These are phyloP conservation scores for Termitomyces sp. DNA, from an alignment of 768 basidiomycete species.

Conservation along the genomic window DNA sequence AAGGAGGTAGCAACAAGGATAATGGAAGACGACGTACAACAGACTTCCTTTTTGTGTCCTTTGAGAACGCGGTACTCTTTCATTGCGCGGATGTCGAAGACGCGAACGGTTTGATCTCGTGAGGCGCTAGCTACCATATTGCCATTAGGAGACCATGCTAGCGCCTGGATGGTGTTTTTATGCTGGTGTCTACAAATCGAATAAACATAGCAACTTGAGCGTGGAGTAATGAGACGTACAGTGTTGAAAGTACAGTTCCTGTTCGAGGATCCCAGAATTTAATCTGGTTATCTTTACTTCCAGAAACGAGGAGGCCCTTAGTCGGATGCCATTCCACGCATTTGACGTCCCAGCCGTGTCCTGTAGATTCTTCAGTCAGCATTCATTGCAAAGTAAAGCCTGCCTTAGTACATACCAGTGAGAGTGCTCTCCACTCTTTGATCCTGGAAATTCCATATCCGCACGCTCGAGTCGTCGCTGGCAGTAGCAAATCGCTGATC, in stretches of 20 bases:
- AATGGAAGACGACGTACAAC: constrained; percentile 57
- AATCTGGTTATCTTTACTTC: constrained; percentile 96
- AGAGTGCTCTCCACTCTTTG: constrained; percentile 85
- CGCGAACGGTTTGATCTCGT: constrained; percentile 89
- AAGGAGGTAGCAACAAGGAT: neutral
- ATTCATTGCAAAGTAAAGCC: neutral
- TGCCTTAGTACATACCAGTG: constrained; percentile 53
- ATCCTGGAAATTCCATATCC: constrained; percentile 94
- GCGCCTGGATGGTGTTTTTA: constrained; percentile 94
- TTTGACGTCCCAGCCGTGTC: constrained; percentile 99
- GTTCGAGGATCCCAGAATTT: constrained; percentile 99
- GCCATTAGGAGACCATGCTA: constrained; percentile 93
- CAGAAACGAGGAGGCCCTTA: constrained; percentile 91
- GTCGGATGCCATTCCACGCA: constrained; percentile 99
- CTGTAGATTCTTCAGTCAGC: constrained; percentile 31
- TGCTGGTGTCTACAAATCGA: constrained; percentile 75
- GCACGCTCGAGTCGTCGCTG: constrained; percentile 91
- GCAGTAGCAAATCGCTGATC: constrained; percentile 91
- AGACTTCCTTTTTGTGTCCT: constrained; percentile 98
- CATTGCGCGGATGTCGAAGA: constrained; percentile 98
- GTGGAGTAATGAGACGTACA: constrained; percentile 46
- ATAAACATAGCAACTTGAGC: neutral
- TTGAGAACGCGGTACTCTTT: constrained; percentile 90
- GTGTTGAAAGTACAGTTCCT: constrained; percentile 83
- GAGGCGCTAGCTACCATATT: constrained; percentile 93